Evolutionary conservation across 768 basidiomycete genomes (phyloP).

Genomic region (Daedaleopsis sinensis): DNA sequence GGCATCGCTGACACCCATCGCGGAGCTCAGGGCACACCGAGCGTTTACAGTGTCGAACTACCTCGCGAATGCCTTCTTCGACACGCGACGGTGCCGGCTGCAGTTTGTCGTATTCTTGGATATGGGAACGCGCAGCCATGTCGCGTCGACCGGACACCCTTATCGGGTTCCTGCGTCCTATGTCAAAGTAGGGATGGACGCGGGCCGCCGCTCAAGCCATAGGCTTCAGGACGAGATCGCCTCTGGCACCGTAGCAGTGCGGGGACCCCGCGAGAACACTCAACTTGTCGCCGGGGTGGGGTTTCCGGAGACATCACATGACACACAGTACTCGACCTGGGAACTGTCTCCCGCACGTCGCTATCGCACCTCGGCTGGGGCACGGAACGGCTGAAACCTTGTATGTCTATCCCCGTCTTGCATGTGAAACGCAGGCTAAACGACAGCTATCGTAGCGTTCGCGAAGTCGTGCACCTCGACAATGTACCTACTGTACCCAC

Average conservation of each 20-base stretch:
- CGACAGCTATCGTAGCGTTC: not conserved
- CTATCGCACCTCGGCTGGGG: too few species aligned
- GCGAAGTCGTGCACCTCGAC: conserved; percentile 7
- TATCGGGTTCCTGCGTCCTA: not conserved
- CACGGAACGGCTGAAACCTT: too few species aligned
- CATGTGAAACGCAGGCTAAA: not conserved
- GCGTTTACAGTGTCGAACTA: not conserved
- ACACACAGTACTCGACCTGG: too few species aligned
- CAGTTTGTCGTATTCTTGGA: not conserved
- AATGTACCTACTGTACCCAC: not conserved
- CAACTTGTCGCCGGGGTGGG: not conserved
- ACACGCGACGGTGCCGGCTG: not conserved
- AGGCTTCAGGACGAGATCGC: too few species aligned
- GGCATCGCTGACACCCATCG: not conserved
- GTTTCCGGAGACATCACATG: too few species aligned
- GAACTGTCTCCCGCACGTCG: too few species aligned
- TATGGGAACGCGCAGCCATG: not conserved
- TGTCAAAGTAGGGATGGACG: not conserved
- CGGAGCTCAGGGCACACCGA: not conserved
- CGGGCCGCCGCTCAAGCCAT: not conserved
- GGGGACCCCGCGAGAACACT: not conserved
- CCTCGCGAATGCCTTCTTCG: not conserved
- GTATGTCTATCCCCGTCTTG: too few species aligned
- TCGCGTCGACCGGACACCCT: not conserved
- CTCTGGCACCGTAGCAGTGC: not conserved